These are phyloP conservation scores for Fraxinus anomala DNA, from an alignment of 257 asterid species.

Conservation along the genomic window DNA sequence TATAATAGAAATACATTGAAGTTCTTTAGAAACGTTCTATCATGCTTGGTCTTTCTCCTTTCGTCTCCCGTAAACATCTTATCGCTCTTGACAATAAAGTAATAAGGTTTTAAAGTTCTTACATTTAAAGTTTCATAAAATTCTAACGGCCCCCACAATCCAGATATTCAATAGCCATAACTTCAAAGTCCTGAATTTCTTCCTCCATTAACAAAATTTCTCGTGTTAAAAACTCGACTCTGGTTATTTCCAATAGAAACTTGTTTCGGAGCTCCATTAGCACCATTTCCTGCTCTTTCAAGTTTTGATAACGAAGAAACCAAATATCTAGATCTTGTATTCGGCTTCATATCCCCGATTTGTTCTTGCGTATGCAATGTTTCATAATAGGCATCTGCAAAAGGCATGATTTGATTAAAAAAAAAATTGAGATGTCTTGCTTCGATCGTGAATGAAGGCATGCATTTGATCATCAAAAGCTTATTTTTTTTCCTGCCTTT, in stretches of 20 bases:
- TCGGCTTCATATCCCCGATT: slow-evolving; percentile 27
- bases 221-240: slow-evolving; percentile 39
- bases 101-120: too few relatives aligned
- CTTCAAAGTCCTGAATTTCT: slow-evolving; percentile 41
- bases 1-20: too few relatives aligned
- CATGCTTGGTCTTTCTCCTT: too few relatives aligned
- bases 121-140: too few relatives aligned
- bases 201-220: slow-evolving; percentile 39
- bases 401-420: not conserved
- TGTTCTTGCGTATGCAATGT: slow-evolving; percentile 35
- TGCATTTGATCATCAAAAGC: too few relatives aligned
- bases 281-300: slow-evolving; percentile 46
- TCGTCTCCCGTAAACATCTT: too few relatives aligned
- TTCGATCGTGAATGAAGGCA: too few relatives aligned
- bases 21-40: too few relatives aligned
- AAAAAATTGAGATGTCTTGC: too few relatives aligned
- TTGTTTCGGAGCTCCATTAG: slow-evolving; percentile 45
- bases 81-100: too few relatives aligned
- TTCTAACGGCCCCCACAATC: slow-evolving; percentile 24
- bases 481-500: too few relatives aligned
- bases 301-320: slow-evolving; percentile 40
- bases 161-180: slow-evolving; percentile 32
- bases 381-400: slow-evolving; percentile 6
- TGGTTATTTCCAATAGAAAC: slow-evolving; percentile 39
- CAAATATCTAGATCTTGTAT: slow-evolving; percentile 38